A percentile compares a stretch with the other conserved stretches of the same genome.
phyloP scores from a whole-genome alignment of 768 basidiomycete genomes.

The Russula vinacea region DNA sequence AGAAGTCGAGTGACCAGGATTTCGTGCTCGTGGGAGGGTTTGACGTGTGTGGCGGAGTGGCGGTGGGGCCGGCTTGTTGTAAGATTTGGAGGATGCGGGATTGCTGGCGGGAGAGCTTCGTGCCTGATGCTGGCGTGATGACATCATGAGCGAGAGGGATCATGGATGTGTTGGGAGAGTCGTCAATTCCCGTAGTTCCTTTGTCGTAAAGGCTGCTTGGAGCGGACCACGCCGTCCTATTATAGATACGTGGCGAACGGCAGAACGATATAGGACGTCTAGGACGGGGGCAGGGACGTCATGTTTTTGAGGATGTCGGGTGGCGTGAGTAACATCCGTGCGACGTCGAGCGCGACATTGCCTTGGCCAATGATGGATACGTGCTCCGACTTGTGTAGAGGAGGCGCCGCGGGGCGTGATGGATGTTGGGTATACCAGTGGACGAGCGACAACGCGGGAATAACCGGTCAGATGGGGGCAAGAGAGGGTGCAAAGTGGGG shows the following conservation, averaged over 20 bases:
- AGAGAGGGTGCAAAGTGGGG: constrained; percentile 54
- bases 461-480: constrained; percentile 49
- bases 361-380: constrained; percentile 90
- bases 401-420: constrained; percentile 54
- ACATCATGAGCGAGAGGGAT: constrained; percentile 52
- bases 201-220: constrained; percentile 87
- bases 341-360: constrained; percentile 91
- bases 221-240: constrained; percentile 83
- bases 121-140: constrained; percentile 40
- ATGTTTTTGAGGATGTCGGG: constrained; percentile 59
- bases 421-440: constrained; percentile 98
- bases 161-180: constrained; percentile 60
- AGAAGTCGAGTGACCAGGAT: constrained; percentile 82
- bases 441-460: constrained; percentile 79
- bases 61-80: constrained; percentile 52
- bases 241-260: constrained; percentile 74
- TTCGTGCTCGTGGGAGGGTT: constrained; percentile 44
- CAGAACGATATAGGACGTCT: constrained; percentile 56
- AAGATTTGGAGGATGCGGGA: constrained; percentile 63
- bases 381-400: constrained; percentile 62
- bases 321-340: constrained; percentile 80
- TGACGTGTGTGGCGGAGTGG: constrained; percentile 31
- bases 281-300: constrained; percentile 80
- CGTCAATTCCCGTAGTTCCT: constrained; percentile 86
- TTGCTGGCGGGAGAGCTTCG: constrained; percentile 57